A percentile compares a stretch with the other conserved stretches of the same genome.
These are phyloP conservation scores for Xerocomellus intermedius DNA, from an alignment of 768 basidiomycete genomes.

Conservation along the genomic window DNA sequence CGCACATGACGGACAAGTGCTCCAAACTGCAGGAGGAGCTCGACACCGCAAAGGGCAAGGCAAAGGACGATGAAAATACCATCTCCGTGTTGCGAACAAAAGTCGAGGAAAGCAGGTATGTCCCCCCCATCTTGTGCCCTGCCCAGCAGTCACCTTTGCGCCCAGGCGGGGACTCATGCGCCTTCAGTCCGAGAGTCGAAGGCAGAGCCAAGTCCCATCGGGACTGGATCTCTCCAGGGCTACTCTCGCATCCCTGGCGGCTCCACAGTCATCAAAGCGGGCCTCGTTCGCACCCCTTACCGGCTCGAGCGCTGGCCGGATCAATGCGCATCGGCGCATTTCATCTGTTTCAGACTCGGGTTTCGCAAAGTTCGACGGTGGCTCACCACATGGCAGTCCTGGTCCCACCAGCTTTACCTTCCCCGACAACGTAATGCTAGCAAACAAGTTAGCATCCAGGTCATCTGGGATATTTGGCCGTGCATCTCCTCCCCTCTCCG, in stretches of 20 bases:
- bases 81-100: slow-evolving; percentile 75
- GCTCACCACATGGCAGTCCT: slow-evolving; percentile 31
- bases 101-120: slow-evolving; percentile 83
- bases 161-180: slow-evolving; percentile 82
- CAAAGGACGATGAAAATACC: slow-evolving; percentile 73
- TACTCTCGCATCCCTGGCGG: slow-evolving; percentile 36
- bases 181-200: slow-evolving; percentile 72
- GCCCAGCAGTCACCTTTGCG: slow-evolving; percentile 4
- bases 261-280: slow-evolving; percentile 61
- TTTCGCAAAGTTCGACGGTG: slow-evolving; percentile 34
- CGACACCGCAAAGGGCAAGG: slow-evolving; percentile 46
- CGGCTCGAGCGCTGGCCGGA: slow-evolving; percentile 45
- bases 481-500: slow-evolving; percentile 42
- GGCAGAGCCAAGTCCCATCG: slow-evolving; percentile 52
- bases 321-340: slow-evolving; percentile 63
- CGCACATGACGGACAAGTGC: slow-evolving; percentile 65
- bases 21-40: slow-evolving; percentile 57
- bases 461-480: slow-evolving; percentile 56
- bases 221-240: slow-evolving; percentile 59
- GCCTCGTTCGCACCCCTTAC: slow-evolving; percentile 74
- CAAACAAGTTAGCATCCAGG: slow-evolving; percentile 24
- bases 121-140: neutral
- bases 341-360: slow-evolving; percentile 71
- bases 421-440: slow-evolving; percentile 29
- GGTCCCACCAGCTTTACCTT: slow-evolving; percentile 37